These are phyloP conservation scores for Fraxinus quadrangulata DNA, from an alignment of 257 asterid genomes.

Conservation along the genomic window DNA sequence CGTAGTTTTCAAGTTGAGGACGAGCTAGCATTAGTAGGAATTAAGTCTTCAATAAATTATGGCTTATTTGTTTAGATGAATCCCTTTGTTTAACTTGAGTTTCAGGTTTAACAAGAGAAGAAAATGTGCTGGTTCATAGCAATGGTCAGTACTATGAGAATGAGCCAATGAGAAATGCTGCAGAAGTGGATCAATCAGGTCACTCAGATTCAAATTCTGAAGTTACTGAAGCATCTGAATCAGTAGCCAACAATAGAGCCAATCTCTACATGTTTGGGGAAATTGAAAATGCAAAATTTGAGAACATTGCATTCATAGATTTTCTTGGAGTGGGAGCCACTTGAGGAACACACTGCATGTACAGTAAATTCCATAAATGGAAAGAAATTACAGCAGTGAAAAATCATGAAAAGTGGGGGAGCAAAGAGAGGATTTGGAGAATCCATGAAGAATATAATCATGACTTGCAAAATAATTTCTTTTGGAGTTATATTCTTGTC, in stretches of 20 bases:
- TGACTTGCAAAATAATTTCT: slow-evolving; percentile 18
- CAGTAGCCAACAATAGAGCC: slow-evolving; percentile 47
- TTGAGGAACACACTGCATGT: slow-evolving; percentile 29
- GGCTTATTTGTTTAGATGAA: neutral
- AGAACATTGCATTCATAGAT: slow-evolving; percentile 49
- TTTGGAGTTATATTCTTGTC: slow-evolving; percentile 11
- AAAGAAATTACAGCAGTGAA: slow-evolving; percentile 16
- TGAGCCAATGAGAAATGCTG: slow-evolving; percentile 3
- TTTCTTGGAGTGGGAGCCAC: slow-evolving; percentile 67
- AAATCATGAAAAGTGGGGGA: neutral
- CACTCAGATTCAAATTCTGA: slow-evolving; percentile 50
- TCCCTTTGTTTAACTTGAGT: neutral
- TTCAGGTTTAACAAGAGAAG: neutral
- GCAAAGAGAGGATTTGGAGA: slow-evolving; percentile 3
- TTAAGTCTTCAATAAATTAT: neutral
- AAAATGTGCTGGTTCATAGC: neutral
- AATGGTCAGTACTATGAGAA: neutral
- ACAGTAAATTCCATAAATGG: slow-evolving; percentile 38
- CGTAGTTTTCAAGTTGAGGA: neutral
- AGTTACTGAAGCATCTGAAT: slow-evolving; percentile 41
- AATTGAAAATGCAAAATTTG: slow-evolving; percentile 30
- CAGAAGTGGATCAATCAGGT: slow-evolving; percentile 26
- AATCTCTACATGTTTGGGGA: slow-evolving; percentile 34
- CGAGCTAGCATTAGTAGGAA: neutral
- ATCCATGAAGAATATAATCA: neutral